Percentiles rank a stretch among this genome's conserved stretches.
phyloP scores from a whole-genome alignment of 495 filamentous ascomycete species.

The Trypethelium eluteriae region DNA sequence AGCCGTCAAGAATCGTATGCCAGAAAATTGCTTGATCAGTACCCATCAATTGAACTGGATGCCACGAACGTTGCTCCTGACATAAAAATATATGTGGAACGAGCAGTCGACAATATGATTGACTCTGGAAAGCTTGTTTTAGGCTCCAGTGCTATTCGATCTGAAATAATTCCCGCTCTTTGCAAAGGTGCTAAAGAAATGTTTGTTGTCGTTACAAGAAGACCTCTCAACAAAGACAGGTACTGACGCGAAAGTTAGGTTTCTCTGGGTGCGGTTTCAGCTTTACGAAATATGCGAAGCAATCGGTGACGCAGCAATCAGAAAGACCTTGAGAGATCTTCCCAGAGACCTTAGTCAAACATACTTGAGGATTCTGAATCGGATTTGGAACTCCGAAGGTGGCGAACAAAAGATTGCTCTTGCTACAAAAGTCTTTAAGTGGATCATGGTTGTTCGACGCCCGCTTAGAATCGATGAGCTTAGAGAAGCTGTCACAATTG shows the following conservation, averaged over 20 bases:
- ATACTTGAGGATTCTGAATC: slow-evolving; percentile 20
- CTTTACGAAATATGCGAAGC: slow-evolving; percentile 24
- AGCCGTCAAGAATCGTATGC: too few species aligned
- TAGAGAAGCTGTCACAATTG: slow-evolving; percentile 24
- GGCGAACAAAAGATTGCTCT: too few species aligned
- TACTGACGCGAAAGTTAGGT: slow-evolving; percentile 13
- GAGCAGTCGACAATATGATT: too few species aligned
- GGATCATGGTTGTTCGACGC: slow-evolving; percentile 21
- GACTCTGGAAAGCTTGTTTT: too few species aligned
- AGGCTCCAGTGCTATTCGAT: background rate
- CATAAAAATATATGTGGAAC: too few species aligned
- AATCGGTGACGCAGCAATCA: slow-evolving; percentile 19
- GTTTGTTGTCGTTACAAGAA: background rate
- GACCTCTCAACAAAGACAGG: too few species aligned
- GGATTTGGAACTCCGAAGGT: background rate
- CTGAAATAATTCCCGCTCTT: background rate
- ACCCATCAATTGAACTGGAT: too few species aligned
- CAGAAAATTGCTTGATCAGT: too few species aligned
- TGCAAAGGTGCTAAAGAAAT: background rate
- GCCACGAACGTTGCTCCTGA: too few species aligned
- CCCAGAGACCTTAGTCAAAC: slow-evolving; percentile 24
- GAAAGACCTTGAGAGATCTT: slow-evolving; percentile 15
- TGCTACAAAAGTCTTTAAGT: slow-evolving; percentile 19
- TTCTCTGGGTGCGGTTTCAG: slow-evolving; percentile 27
- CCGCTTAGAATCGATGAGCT: slow-evolving; percentile 25